These are phyloP conservation scores for Penicillium longicatenatum DNA, from an alignment of 495 filamentous ascomycete species.

Conservation along the genomic window DNA sequence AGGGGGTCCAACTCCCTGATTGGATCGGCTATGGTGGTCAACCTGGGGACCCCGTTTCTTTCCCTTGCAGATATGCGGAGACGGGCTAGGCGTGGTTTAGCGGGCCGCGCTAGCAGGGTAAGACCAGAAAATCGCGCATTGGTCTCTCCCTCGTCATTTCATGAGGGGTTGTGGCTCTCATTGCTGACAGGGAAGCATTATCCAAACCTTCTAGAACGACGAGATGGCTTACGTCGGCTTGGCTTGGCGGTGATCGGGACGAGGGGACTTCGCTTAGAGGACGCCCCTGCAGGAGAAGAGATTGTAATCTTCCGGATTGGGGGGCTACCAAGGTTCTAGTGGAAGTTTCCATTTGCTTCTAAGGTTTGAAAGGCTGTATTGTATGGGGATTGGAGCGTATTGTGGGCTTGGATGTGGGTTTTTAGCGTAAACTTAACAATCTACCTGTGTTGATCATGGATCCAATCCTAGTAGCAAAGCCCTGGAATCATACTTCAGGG, in stretches of 20 bases:
- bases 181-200: neutral
- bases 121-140: neutral
- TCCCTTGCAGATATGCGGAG: slow-evolving; percentile 1
- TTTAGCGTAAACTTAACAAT: slow-evolving; percentile 5
- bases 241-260: neutral
- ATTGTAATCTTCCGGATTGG: neutral
- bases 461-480: neutral
- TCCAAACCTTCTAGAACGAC: neutral
- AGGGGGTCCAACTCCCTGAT: neutral
- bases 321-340: neutral
- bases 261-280: neutral
- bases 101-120: neutral
- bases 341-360: neutral
- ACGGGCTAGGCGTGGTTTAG: neutral
- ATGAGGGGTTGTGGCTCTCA: too few relatives aligned
- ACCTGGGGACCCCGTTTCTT: neutral
- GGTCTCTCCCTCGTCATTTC: neutral
- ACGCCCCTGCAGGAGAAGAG: neutral
- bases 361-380: neutral
- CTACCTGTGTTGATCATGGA: neutral
- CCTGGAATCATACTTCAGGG: neutral
- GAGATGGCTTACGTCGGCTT: slow-evolving; percentile 2
- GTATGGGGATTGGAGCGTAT: too few relatives aligned
- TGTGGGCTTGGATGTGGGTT: neutral
- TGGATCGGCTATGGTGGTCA: neutral